Evolutionary conservation across 2,329 filamentous ascomycete genomes (phyloP).

Genomic region (Neoscytalidium dimidiatum): DNA sequence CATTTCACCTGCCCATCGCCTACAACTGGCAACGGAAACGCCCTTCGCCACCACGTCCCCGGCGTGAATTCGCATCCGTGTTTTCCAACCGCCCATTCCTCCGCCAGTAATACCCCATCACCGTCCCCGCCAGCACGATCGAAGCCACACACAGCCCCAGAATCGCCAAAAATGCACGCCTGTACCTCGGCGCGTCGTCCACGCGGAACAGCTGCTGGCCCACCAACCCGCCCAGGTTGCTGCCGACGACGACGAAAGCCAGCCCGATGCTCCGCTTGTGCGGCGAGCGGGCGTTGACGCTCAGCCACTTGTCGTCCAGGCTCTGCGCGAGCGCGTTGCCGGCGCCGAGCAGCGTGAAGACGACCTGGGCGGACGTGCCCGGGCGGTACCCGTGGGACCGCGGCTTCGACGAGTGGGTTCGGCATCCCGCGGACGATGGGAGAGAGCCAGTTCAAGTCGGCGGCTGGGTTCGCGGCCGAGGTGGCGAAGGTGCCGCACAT

Average conservation of each 20-base stretch:
- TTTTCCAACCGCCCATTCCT: background rate
- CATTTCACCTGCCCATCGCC: background rate
- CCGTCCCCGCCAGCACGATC: background rate
- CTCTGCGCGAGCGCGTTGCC: background rate
- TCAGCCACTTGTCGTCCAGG: background rate
- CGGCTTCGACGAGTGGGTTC: slow-evolving; percentile 42
- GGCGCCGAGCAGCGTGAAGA: background rate
- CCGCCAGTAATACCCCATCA: background rate
- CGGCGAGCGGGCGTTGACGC: background rate
- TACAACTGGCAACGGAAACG: background rate
- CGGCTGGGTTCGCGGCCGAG: slow-evolving; percentile 35
- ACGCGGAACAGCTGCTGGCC: background rate
- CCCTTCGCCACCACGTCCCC: background rate
- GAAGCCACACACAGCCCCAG: background rate
- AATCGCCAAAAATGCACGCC: background rate
- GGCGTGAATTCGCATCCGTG: too few species aligned
- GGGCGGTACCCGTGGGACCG: slow-evolving; percentile 39
- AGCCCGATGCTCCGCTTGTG: background rate
- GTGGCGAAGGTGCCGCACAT: slow-evolving; percentile 38
- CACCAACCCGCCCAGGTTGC: background rate
- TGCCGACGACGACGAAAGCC: background rate
- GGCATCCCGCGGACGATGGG: slow-evolving; percentile 41
- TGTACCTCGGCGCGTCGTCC: background rate
- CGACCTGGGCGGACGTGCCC: slow-evolving; percentile 27
- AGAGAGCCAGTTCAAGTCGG: slow-evolving; percentile 39